These are phyloP conservation scores for Arthrocladium fulminans DNA, from an alignment of 2,329 filamentous ascomycete genomes.

Conservation along the genomic window DNA sequence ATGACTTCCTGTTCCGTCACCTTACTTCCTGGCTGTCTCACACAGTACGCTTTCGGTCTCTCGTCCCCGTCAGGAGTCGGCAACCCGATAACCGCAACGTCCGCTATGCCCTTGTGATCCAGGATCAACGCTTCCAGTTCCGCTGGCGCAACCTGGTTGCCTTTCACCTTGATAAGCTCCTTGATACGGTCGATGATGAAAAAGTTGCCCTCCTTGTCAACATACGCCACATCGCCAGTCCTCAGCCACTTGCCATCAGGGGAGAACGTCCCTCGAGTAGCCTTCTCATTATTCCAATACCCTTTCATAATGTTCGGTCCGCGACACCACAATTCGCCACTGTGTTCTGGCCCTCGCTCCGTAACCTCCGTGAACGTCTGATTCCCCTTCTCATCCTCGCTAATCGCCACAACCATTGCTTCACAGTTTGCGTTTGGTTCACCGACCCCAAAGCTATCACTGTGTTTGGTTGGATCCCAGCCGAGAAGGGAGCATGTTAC, in stretches of 20 bases:
- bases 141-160: slow-evolving; percentile 41
- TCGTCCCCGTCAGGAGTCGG: slow-evolving; percentile 30
- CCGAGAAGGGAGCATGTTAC: slow-evolving; percentile 60
- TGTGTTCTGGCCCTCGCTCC: slow-evolving; percentile 8
- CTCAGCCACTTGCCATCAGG: slow-evolving; percentile 46
- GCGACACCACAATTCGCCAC: slow-evolving; percentile 43
- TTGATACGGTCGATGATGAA: slow-evolving; percentile 67
- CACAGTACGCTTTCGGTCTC: slow-evolving; percentile 35
- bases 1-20: slow-evolving; percentile 34
- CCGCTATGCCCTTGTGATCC: slow-evolving; percentile 35
- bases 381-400: slow-evolving; percentile 21
- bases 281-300: slow-evolving; percentile 50
- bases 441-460: slow-evolving; percentile 49
- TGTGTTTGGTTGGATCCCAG: slow-evolving; percentile 50
- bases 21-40: slow-evolving; percentile 24
- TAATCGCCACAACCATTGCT: slow-evolving; percentile 53
- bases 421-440: slow-evolving; percentile 61
- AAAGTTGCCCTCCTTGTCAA: slow-evolving; percentile 18
- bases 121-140: slow-evolving; percentile 40
- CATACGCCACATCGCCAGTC: slow-evolving; percentile 52
- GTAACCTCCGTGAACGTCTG: slow-evolving; percentile 3
- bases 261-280: slow-evolving; percentile 44
- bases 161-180: slow-evolving; percentile 47
- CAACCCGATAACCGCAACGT: slow-evolving; percentile 42
- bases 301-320: slow-evolving; percentile 51